Evolutionary conservation across 768 basidiomycete species (phyloP).

Genomic region (Tricholoma matsutake): DNA sequence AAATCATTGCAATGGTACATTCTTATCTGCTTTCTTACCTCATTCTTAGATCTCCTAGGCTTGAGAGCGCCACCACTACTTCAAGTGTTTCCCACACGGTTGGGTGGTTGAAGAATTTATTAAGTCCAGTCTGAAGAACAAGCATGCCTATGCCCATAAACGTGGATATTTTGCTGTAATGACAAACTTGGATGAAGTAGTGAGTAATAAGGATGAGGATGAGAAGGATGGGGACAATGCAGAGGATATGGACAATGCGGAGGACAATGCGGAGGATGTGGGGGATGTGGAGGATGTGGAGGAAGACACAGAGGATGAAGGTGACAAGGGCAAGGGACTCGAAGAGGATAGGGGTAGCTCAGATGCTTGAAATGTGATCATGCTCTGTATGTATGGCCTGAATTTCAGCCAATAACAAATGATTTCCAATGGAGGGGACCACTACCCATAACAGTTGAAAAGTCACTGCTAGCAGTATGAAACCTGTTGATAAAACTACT

Average conservation of each 20-base stretch:
- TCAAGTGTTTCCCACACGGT: neutral
- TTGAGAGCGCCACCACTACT: neutral
- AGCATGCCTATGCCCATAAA: neutral
- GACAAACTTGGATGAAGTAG: neutral
- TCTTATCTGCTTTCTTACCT: neutral
- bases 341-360: too few species aligned
- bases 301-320: neutral
- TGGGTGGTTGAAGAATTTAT: neutral
- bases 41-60: neutral
- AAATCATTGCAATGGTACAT: conserved; percentile 2
- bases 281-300: too few species aligned
- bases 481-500: too few species aligned
- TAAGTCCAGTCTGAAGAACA: conserved; percentile 1
- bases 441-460: neutral
- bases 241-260: neutral
- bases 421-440: neutral
- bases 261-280: neutral
- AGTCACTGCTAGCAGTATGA: neutral
- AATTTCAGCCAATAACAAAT: neutral
- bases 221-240: neutral
- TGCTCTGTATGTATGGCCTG: neutral
- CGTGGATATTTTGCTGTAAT: neutral
- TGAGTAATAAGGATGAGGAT: neutral
- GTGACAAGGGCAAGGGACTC: neutral
- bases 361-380: neutral